Percentiles rank a stretch among this genome's conserved stretches.
phyloP scores from a whole-genome alignment of 345 rosid genomes.

The Geranium rotundifolium region DNA sequence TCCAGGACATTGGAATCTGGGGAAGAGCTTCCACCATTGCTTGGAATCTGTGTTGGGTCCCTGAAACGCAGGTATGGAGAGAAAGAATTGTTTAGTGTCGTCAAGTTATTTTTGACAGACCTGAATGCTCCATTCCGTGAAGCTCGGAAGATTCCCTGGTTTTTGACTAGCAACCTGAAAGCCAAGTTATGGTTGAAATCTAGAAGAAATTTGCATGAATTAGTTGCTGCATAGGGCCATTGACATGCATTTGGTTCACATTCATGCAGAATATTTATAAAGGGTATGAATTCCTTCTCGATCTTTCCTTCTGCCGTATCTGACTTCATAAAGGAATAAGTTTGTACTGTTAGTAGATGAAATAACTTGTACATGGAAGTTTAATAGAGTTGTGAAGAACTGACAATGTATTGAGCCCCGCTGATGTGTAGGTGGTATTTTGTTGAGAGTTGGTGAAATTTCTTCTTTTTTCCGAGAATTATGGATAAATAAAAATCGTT shows the following conservation, averaged over 20 bases:
- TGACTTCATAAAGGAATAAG: no score
- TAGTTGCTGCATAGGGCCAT: constrained; percentile 3
- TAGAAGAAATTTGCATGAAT: constrained; percentile 11
- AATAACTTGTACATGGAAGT: no score
- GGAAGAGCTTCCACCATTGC: constrained; percentile 79
- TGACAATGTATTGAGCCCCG: no score
- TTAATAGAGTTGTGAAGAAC: no score
- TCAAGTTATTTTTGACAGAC: constrained; percentile 69
- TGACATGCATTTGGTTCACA: background rate
- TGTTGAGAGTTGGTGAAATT: no score
- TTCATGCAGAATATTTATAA: no score
- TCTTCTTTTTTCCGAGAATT: no score
- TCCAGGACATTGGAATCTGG: constrained; percentile 43
- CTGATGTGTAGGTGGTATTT: no score
- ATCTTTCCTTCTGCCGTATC: no score
- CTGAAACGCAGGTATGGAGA: constrained; percentile 78
- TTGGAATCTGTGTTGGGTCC: constrained; percentile 90
- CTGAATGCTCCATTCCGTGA: constrained; percentile 85
- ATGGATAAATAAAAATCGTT: no score
- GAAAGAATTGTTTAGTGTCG: constrained; percentile 53
- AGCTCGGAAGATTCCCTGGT: constrained; percentile 80
- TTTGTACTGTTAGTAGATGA: no score
- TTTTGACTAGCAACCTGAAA: constrained; percentile 70
- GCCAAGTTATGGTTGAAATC: constrained; percentile 73
- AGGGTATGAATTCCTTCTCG: no score